Evolutionary conservation across 176 grass and related monocot species (phyloP), one percentile per base, ranked within the genome.

Genomic region (Paspalum vaginatum): DNA sequence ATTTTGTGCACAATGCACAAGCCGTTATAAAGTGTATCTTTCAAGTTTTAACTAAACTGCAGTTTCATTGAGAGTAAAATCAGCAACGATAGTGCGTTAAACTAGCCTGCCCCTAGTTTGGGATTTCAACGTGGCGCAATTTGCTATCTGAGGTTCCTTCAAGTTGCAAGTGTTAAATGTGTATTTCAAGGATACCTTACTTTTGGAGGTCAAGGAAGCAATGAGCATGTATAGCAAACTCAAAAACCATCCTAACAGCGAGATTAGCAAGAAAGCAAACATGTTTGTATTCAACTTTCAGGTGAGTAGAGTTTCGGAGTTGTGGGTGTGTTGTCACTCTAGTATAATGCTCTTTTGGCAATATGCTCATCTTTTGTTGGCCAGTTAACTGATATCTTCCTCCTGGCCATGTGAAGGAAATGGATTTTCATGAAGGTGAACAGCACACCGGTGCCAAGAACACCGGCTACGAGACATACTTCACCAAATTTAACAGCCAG

Each of bases 381-480:
- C 45, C 24, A 24, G 13, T 17, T 62, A 6, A 51, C 54, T 37
- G 46, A 25, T 24, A 8, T 20, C 37, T 48, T 66, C 7, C 20
- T 24, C 17, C 20, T 61, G 49, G 41, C 64, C 8, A 22, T 22
- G 17, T 53, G 21, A 87, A 98, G 90, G 95, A 92, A 47, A 94
- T 94, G 85, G 92, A 94, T 25, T 88, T n/a, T 92, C 84, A 87
- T 98, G 92, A 98, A 98, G 79, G 90, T 91, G 1, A 83, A 76
- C 24, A 82, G 88, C 57, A 40, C 81, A 9, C 74, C 90, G 0
- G 20, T 87, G 62, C 48, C 11, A 75, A 53, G n/a, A 87, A 18
- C 75, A 98, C 92, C 9, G 95, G 92, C 61, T 98, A 87, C 72
- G 92, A 94, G 65, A 85, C 81, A 2, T 98, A 98, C 80, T 98